Evolutionary conservation across 306 rosid genomes (phyloP).

Genomic region (Prunus dulcis): DNA sequence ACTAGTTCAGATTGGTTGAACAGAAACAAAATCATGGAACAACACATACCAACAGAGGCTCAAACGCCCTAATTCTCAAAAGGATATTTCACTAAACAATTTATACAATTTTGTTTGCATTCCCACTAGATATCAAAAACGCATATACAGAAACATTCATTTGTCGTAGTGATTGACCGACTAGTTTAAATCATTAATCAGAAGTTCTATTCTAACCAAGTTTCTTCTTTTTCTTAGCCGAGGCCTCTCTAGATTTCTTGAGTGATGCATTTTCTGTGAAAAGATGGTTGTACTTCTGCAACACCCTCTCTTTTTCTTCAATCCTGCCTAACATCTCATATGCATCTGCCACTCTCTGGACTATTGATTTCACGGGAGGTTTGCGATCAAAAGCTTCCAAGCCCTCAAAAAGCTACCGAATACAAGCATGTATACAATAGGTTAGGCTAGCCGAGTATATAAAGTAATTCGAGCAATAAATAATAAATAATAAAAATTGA

Average conservation of each 20-base stretch:
- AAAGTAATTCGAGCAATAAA: neutral
- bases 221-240: slow-evolving; percentile 27
- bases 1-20: neutral
- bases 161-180: neutral
- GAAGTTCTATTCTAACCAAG: slow-evolving; percentile 6
- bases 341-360: slow-evolving; percentile 74
- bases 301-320: slow-evolving; percentile 61
- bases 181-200: neutral
- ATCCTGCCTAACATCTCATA: slow-evolving; percentile 66
- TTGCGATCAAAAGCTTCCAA: slow-evolving; percentile 87
- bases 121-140: neutral
- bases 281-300: slow-evolving; percentile 64
- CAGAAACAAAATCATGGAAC: neutral
- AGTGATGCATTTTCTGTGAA: slow-evolving; percentile 31
- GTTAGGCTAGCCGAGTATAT: slow-evolving; percentile 17
- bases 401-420: slow-evolving; percentile 72
- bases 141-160: neutral
- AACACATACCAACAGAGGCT: neutral
- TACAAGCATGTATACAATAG: slow-evolving; percentile 25
- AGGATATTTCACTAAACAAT: neutral
- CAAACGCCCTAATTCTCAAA: neutral
- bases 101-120: neutral
- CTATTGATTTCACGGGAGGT: slow-evolving; percentile 71
- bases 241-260: slow-evolving; percentile 27
- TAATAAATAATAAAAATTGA: neutral